Conservation (phyloP, 768 basidiomycete species). For the Cystofilobasidium ferigula region DNA sequence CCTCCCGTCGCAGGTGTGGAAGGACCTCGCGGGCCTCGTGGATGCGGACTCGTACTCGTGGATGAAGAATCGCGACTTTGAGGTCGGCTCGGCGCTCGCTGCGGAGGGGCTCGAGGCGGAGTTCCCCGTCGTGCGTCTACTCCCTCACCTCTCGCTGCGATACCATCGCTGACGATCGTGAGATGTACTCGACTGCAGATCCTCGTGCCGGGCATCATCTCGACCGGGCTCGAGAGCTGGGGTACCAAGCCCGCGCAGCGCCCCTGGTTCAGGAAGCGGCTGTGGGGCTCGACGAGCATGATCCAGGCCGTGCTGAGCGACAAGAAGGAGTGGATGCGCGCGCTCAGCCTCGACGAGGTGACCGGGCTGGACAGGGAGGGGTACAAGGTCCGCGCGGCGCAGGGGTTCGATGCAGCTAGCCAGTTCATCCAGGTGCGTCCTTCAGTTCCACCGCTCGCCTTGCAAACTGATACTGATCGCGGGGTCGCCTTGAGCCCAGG, state of each 20-base stretch:
- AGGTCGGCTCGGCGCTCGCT: conserved; percentile 12
- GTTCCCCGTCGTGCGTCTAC: conserved; percentile 14
- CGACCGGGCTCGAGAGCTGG: conserved; percentile 77
- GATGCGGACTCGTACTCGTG: conserved; percentile 16
- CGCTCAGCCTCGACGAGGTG: conserved; percentile 78
- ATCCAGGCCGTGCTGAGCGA: conserved; percentile 29
- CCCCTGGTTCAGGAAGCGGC: conserved; percentile 79
- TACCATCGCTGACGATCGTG: no score
- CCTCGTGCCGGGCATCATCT: conserved; percentile 21
- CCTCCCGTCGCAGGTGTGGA: neutral
- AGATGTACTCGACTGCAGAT: neutral
- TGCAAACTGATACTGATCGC: conserved; percentile 34
- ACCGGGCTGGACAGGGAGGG: conserved; percentile 83
- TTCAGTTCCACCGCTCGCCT: neutral
- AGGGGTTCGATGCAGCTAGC: conserved; percentile 82
- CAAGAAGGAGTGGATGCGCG: conserved; percentile 67
- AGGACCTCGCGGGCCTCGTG: conserved; percentile 10
- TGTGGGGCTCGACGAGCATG: conserved; percentile 43
- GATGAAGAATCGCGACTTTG: conserved; percentile 27
- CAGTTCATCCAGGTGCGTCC: conserved; percentile 43
- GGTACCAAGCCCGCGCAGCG: conserved; percentile 74
- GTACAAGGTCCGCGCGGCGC: conserved; percentile 77
- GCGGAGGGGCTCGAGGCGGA: conserved; percentile 18
- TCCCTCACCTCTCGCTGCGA: neutral
- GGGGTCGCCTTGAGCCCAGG: conserved; percentile 47